These are phyloP conservation scores for Thecaphora thlaspeos DNA, from an alignment of 1,284 basidiomycete genomes.

Conservation along the genomic window DNA sequence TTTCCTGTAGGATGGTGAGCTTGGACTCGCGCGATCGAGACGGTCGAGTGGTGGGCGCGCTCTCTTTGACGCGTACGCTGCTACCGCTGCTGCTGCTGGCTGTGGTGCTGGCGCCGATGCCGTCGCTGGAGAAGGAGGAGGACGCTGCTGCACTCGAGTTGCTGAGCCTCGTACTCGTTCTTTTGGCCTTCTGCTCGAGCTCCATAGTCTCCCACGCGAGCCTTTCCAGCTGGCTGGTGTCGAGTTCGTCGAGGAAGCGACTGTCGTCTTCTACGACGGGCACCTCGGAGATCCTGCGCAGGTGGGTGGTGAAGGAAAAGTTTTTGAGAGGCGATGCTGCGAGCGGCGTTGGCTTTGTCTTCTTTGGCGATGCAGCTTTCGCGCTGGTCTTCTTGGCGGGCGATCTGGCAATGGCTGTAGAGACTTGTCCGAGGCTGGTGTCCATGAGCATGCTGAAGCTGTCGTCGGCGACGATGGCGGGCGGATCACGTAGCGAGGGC, in stretches of 20 bases:
- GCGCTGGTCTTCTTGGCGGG: background rate
- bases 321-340: background rate
- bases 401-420: background rate
- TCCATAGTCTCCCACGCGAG: conserved; percentile 1
- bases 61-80: too few species aligned
- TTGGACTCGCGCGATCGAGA: background rate
- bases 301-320: background rate
- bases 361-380: background rate
- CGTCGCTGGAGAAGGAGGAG: too few species aligned
- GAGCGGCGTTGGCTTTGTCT: background rate
- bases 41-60: background rate
- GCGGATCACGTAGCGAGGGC: background rate
- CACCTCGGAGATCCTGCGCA: background rate
- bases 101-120: background rate
- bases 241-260: background rate
- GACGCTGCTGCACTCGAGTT: too few species aligned
- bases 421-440: conserved; percentile 1
- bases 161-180: too few species aligned
- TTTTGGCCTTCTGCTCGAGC: background rate
- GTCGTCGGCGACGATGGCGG: background rate
- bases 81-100: background rate
- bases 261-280: background rate
- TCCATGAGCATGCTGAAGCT: conserved; percentile 3
- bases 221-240: background rate
- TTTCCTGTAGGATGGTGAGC: background rate